Evolutionary conservation across 2,329 filamentous ascomycete genomes (phyloP), one percentile per base, ranked within the genome.

Genomic region (Alternaria triticimaculans): DNA sequence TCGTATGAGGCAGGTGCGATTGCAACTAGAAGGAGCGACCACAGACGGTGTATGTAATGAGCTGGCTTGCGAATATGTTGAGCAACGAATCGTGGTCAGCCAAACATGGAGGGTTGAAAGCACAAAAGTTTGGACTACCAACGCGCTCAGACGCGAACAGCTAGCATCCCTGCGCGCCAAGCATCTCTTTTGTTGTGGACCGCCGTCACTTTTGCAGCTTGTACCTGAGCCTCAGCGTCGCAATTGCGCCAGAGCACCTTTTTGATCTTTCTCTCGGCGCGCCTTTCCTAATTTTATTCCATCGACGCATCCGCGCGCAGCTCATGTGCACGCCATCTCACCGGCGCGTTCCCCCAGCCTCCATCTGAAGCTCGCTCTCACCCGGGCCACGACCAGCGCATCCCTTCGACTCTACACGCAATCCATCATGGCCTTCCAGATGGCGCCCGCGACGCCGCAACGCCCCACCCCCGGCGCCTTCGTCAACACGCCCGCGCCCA

Each of bases 391-490:
- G 66, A 69, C 71, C 66, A 69, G 66, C 64, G 56, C 50, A 60
- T 60, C 60, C 51, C 56, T 51, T 45, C 51, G 55, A 57, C 60
- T 28, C 30, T 46, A 48, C 49, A 45, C 56, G 37, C 56, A 50
- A 46, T 58, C 63, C 68, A 69, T 55, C 60, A 78, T 78, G 75
- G 71, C 75, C 14, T 72, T 74, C 62, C 68, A 72, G 58, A 68
- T 72, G 65, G 68, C 76, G 50, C 74, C 75, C 43, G 73, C 76
- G 70, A 80, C 92, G 60, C 92, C 92, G 43, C 86, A 90, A 82
- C 89, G 91, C 72, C 88, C 88, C 65, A 84, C 93, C 51, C 92
- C 92, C 48, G 92, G 92, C 82, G 89, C 90, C 73, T 95, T 90
- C 76, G 82, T 93, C 75, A 88, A 90, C 73, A 95, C 92, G 21